phyloP scores from a whole-genome alignment of 768 basidiomycete species.

The Sarcodon sp. region DNA sequence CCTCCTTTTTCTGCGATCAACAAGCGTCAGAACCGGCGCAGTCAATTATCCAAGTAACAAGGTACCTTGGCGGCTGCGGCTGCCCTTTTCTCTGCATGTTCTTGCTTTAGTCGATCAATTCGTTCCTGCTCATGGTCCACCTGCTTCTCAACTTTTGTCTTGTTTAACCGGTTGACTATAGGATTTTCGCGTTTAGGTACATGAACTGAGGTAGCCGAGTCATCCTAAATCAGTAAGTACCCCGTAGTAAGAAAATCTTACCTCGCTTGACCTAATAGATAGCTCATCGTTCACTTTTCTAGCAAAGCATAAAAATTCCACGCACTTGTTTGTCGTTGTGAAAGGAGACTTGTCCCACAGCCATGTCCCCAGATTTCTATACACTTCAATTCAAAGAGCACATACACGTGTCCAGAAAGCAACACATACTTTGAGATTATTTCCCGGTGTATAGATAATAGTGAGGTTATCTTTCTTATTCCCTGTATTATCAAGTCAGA shows the following conservation, averaged over 20 bases:
- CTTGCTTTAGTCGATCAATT: slow-evolving; percentile 69
- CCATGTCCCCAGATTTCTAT: slow-evolving; percentile 98
- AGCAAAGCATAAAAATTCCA: not conserved
- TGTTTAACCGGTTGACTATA: slow-evolving; percentile 87
- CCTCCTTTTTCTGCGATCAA: slow-evolving; percentile 55
- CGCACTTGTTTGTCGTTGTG: slow-evolving; percentile 78
- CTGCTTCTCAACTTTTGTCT: slow-evolving; percentile 74
- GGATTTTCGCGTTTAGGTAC: slow-evolving; percentile 72
- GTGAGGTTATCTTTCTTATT: slow-evolving; percentile 94
- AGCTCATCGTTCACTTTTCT: not conserved
- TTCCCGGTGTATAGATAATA: slow-evolving; percentile 87
- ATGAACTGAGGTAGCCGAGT: slow-evolving; percentile 36
- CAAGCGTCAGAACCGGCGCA: not conserved
- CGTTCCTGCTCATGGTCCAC: slow-evolving; percentile 90
- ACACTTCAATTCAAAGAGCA: not conserved
- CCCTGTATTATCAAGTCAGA: slow-evolving; percentile 31
- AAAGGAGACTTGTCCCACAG: slow-evolving; percentile 91
- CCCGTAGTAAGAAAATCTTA: slow-evolving; percentile 13
- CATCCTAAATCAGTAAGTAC: not conserved
- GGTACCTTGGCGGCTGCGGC: slow-evolving; percentile 57
- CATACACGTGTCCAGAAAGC: not conserved
- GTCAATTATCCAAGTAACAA: not conserved
- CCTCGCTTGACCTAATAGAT: slow-evolving; percentile 63
- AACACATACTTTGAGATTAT: slow-evolving; percentile 72
- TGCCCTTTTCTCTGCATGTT: slow-evolving; percentile 49